Evolutionary conservation across 1,139 yeast genomes (phyloP).

Genomic region (Diutina ranongensis): DNA sequence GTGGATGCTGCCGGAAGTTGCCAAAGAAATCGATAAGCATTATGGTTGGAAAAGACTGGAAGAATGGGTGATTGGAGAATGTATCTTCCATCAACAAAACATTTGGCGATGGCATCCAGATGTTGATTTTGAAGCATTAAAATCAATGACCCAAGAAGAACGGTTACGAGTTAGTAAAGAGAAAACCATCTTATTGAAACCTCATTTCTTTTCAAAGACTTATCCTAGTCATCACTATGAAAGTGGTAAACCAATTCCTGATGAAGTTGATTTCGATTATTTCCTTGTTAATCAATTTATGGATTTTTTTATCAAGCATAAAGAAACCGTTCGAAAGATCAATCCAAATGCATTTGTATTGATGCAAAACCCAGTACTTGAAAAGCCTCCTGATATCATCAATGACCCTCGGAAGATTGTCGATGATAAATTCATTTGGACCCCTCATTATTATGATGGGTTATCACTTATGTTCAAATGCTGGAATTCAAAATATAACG

Average conservation of each 20-base stretch:
- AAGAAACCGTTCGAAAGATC: slow-evolving; percentile 33
- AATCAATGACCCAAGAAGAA: slow-evolving; percentile 14
- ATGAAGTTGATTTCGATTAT: slow-evolving; percentile 36
- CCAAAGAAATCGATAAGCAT: slow-evolving; percentile 33
- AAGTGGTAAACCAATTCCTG: slow-evolving; percentile 14
- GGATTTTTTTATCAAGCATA: slow-evolving; percentile 42
- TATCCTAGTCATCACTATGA: slow-evolving; percentile 13
- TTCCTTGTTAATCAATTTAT: slow-evolving; percentile 56
- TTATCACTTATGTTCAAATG: slow-evolving; percentile 82
- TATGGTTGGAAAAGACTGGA: slow-evolving; percentile 60
- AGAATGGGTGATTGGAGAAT: slow-evolving; percentile 60
- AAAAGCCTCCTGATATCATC: slow-evolving; percentile 60
- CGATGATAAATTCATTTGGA: slow-evolving; percentile 56
- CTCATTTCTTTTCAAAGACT: slow-evolving; percentile 23
- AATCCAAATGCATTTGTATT: slow-evolving; percentile 42
- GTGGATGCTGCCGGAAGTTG: slow-evolving; percentile 48
- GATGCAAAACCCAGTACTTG: slow-evolving; percentile 77
- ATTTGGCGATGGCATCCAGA: slow-evolving; percentile 48
- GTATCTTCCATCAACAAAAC: slow-evolving; percentile 70
- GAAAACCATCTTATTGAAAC: slow-evolving; percentile 18
- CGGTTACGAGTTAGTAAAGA: slow-evolving; percentile 24
- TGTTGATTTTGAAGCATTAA: slow-evolving; percentile 15
- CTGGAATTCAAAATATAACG: slow-evolving; percentile 70
- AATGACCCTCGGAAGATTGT: slow-evolving; percentile 37
- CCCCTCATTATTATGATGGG: slow-evolving; percentile 92